Base-by-base conservation (phyloP, 2,329 filamentous ascomycete species). In the Myriosclerotinia scirpicola region DNA sequence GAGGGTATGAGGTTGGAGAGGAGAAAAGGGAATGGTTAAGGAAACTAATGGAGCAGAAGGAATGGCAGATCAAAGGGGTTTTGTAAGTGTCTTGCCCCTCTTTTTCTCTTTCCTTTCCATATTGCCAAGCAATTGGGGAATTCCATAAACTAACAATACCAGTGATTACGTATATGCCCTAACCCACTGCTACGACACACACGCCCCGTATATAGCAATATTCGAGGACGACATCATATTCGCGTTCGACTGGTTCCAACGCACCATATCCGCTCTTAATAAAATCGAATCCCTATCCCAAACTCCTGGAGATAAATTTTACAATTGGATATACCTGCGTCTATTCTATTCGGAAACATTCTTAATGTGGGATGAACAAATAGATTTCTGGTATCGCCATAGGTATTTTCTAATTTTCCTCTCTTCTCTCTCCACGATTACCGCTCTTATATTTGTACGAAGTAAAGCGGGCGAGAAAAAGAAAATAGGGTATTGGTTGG, bases 181-280 rank as follows among this genome's bases (percentile, higher is more conserved):
- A 5, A 59, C 71, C 6, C 42, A 67, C 42, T 79, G 77, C 66
- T 70, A 75, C 22, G 36, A 71, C 9, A 75, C 72, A 5, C 22
- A 40, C 9, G 71, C 70, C 7, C 73, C 74, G 3, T 79, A 77
- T 61, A 78, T 76, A 22, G 71, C 71, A 15, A 73, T 79, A 7
- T 76, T 78, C 65, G 77, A 79, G 67, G 77, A 79, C 69, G 76
- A 79, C 54, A 75, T 78, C 48, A 74, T 78, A 34, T 69, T 78
- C 22, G 76, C 76, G 1, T 74, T 77, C n/a, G 77, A 77, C 20
- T 79, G 77, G 77, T 60, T 78, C 46, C 65, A 72, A 8, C 75
- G 75, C 56, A 76, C 76, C n/a, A 54, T 44, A 34, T 66, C 64
- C 34, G 63, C 63, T 20, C 59, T 72, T 12, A 8, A 54, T 15